Conservation (phyloP, 352 stramenopile genomes). For the Phytopythium montanum region DNA sequence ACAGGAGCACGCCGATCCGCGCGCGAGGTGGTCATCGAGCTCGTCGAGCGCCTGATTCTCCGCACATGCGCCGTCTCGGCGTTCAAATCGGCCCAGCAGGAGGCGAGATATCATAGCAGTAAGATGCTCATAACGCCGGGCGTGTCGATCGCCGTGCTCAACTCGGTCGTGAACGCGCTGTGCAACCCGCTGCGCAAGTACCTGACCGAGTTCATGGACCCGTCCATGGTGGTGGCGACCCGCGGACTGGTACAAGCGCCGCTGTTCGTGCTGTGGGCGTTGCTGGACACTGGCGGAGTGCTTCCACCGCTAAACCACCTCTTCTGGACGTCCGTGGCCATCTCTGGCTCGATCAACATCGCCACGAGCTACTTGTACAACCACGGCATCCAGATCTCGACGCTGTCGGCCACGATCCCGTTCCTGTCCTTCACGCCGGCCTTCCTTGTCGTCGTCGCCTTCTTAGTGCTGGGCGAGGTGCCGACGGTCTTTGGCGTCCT, state of each 20-base stretch:
- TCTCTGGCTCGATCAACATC: slow-evolving; percentile 77
- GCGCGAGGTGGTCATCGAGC: background rate
- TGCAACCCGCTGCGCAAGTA: slow-evolving; percentile 84
- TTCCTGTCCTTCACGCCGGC: slow-evolving; percentile 80
- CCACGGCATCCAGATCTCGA: slow-evolving; percentile 80
- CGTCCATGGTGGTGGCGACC: slow-evolving; percentile 68
- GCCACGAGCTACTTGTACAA: slow-evolving; percentile 84
- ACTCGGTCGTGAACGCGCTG: slow-evolving; percentile 76
- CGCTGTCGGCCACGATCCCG: slow-evolving; percentile 67
- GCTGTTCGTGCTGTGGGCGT: slow-evolving; percentile 64
- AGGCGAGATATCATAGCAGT: background rate
- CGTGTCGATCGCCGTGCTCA: slow-evolving; percentile 73
- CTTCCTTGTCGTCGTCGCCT: slow-evolving; percentile 72
- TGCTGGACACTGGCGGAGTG: slow-evolving; percentile 46
- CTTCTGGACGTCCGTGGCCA: slow-evolving; percentile 76
- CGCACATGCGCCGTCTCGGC: background rate
- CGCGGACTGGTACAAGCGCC: slow-evolving; percentile 70
- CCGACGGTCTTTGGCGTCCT: slow-evolving; percentile 54
- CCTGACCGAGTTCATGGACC: slow-evolving; percentile 79
- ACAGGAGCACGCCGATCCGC: background rate
- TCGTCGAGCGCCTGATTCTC: background rate
- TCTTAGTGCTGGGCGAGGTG: slow-evolving; percentile 73
- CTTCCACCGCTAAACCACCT: slow-evolving; percentile 67
- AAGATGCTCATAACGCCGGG: slow-evolving; percentile 62
- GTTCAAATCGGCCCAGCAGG: background rate